Percentiles rank a stretch among this genome's conserved stretches.
These are phyloP conservation scores for Pseudogymnoascus sp. DNA, from an alignment of 2,329 filamentous ascomycete genomes.

Conservation along the genomic window DNA sequence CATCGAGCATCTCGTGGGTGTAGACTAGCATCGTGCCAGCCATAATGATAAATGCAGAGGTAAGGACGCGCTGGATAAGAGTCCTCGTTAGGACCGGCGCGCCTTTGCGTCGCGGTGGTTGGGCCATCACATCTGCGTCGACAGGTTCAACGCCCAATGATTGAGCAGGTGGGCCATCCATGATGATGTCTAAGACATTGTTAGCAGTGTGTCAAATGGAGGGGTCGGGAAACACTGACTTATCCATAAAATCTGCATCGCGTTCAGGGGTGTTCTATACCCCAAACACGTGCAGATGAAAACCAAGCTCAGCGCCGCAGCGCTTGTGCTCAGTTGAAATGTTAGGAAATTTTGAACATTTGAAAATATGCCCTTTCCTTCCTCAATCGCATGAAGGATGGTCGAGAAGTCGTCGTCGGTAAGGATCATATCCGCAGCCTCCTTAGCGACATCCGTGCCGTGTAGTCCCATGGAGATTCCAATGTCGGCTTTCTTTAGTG, in stretches of 20 bases:
- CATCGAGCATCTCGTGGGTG: conserved; percentile 82
- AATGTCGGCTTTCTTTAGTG: conserved; percentile 94
- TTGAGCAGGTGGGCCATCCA: conserved; percentile 96
- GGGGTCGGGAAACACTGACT: conserved; percentile 52
- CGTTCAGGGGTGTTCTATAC: conserved; percentile 91
- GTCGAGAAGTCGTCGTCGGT: conserved; percentile 86
- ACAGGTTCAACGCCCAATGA: conserved; percentile 94
- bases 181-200: conserved; percentile 75
- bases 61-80: conserved; percentile 77
- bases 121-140: conserved; percentile 87
- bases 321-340: conserved; percentile 95
- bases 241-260: conserved; percentile 99
- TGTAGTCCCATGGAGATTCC: conserved; percentile 94
- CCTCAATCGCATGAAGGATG: conserved; percentile 91
- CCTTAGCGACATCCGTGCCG: conserved; percentile 95
- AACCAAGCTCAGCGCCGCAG: conserved; percentile 83
- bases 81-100: conserved; percentile 84
- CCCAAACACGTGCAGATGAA: conserved; percentile 87
- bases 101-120: conserved; percentile 76
- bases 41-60: conserved; percentile 84
- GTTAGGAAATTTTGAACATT: conserved; percentile 99
- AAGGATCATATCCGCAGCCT: conserved; percentile 87
- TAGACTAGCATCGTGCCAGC: conserved; percentile 86
- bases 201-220: background rate
- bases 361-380: conserved; percentile 98